Evolutionary conservation across 2,329 filamentous ascomycete genomes (phyloP).

Genomic region (Aaosphaeria arxii): DNA sequence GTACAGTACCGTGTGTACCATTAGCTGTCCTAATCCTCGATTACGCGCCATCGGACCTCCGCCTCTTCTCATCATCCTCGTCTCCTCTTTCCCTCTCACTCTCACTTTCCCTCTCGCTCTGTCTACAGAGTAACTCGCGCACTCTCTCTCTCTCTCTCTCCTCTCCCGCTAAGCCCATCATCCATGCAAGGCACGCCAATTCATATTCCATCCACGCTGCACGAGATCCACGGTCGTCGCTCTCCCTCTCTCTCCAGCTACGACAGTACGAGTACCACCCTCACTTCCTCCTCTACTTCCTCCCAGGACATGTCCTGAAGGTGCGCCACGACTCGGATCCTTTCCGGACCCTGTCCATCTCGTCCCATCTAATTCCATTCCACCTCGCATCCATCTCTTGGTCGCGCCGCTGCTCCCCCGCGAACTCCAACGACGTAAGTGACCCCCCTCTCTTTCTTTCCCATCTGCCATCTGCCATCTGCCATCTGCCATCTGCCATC

Average conservation of each 20-base stretch:
- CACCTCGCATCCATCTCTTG: background rate
- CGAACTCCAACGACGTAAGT: too few species aligned
- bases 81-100: background rate
- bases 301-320: conserved; percentile 14
- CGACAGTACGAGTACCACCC: conserved; percentile 9
- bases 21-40: too few species aligned
- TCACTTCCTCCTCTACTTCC: conserved; percentile 9
- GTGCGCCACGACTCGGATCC: conserved; percentile 10
- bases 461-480: background rate
- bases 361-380: conserved; percentile 1
- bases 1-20: too few species aligned
- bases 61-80: conserved; percentile 11
- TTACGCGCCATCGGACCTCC: conserved; percentile 3
- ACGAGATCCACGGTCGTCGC: background rate
- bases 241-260: background rate
- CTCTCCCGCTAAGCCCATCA: conserved; percentile 2
- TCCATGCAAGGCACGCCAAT: conserved; percentile 37
- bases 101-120: background rate
- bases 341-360: conserved; percentile 8
- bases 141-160: background rate
- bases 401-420: conserved; percentile 4
- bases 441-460: too few species aligned
- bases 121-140: too few species aligned
- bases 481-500: background rate
- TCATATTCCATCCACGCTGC: conserved; percentile 20